Evolutionary conservation across 495 filamentous ascomycete species (phyloP).

Genomic region (Daldinia concentrica): DNA sequence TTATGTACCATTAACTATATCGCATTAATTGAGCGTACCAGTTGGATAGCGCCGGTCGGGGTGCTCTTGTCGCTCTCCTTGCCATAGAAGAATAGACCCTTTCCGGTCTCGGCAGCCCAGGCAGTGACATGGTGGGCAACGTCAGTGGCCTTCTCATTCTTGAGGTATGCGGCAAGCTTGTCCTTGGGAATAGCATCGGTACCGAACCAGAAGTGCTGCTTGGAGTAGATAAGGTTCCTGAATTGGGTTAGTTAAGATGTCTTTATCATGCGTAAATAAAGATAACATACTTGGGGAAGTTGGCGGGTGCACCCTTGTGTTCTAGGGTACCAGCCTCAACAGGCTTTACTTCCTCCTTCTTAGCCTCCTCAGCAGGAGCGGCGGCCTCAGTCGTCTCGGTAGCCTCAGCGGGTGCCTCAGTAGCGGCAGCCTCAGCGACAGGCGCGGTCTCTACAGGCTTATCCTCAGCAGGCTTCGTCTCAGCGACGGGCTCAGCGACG

Average conservation of each 20-base stretch:
- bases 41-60: slow-evolving; percentile 82
- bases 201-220: slow-evolving; percentile 88
- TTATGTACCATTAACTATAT: background rate
- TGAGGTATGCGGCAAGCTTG: slow-evolving; percentile 76
- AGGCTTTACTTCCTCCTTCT: slow-evolving; percentile 69
- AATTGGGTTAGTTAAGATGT: slow-evolving; percentile 35
- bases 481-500: slow-evolving; percentile 57
- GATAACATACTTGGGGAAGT: slow-evolving; percentile 82
- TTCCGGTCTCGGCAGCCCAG: slow-evolving; percentile 92
- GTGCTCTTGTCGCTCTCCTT: slow-evolving; percentile 86
- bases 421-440: slow-evolving; percentile 52
- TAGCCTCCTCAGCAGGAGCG: slow-evolving; percentile 52
- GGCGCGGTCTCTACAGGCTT: slow-evolving; percentile 45
- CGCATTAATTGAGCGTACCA: slow-evolving; percentile 64
- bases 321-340: slow-evolving; percentile 79
- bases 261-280: background rate
- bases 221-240: slow-evolving; percentile 59
- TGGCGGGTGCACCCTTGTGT: slow-evolving; percentile 83
- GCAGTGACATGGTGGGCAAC: slow-evolving; percentile 81
- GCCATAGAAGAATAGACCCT: slow-evolving; percentile 91
- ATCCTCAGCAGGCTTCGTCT: slow-evolving; percentile 56
- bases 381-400: slow-evolving; percentile 53
- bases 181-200: slow-evolving; percentile 80
- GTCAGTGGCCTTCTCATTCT: slow-evolving; percentile 83
- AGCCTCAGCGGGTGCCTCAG: slow-evolving; percentile 62